A percentile compares a stretch with the other conserved stretches of the same genome.
These are phyloP conservation scores for Arxiozyma bovina DNA, from an alignment of 1,139 yeast genomes.

Conservation along the genomic window DNA sequence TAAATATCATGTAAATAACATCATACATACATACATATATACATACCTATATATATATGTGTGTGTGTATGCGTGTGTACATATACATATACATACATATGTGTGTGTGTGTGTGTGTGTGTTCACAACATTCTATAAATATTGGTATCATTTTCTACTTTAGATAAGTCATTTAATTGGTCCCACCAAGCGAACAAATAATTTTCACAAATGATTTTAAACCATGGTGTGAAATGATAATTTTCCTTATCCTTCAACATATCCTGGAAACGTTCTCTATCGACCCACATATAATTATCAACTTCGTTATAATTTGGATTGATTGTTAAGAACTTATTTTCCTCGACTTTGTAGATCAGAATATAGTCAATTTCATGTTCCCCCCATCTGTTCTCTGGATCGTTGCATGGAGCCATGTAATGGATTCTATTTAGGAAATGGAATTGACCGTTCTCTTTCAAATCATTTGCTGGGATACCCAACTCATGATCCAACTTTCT, in stretches of 20 bases:
- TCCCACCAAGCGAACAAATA: slow-evolving; percentile 94
- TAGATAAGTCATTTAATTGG: slow-evolving; percentile 43
- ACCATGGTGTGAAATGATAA: slow-evolving; percentile 92
- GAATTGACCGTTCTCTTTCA: slow-evolving; percentile 36
- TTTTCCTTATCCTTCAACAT: slow-evolving; percentile 59
- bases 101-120: too few species aligned
- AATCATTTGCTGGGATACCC: slow-evolving; percentile 68
- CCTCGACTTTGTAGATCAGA: slow-evolving; percentile 60
- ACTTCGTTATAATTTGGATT: slow-evolving; percentile 72
- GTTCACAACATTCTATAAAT: slow-evolving; percentile 28
- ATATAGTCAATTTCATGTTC: slow-evolving; percentile 97
- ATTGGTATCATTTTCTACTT: slow-evolving; percentile 26
- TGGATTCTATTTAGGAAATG: slow-evolving; percentile 87
- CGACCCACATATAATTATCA: slow-evolving; percentile 68
- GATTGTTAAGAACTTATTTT: slow-evolving; percentile 37
- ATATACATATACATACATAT: too few species aligned
- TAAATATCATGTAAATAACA: slow-evolving; percentile 1
- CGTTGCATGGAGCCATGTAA: slow-evolving; percentile 76
- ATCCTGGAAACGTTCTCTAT: slow-evolving; percentile 51
- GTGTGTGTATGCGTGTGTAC: too few species aligned
- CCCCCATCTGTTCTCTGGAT: slow-evolving; percentile 61
- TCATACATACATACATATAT: slow-evolving; percentile 30
- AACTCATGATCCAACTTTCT: slow-evolving; percentile 88
- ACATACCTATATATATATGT: slow-evolving; percentile 39
- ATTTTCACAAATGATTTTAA: slow-evolving; percentile 85